A percentile compares a stretch with the other conserved stretches of the same genome.
These are phyloP conservation scores for Pseudoscleropodium purum DNA, from an alignment of 225 moss, liverwort and hornwort genomes.

Conservation along the genomic window DNA sequence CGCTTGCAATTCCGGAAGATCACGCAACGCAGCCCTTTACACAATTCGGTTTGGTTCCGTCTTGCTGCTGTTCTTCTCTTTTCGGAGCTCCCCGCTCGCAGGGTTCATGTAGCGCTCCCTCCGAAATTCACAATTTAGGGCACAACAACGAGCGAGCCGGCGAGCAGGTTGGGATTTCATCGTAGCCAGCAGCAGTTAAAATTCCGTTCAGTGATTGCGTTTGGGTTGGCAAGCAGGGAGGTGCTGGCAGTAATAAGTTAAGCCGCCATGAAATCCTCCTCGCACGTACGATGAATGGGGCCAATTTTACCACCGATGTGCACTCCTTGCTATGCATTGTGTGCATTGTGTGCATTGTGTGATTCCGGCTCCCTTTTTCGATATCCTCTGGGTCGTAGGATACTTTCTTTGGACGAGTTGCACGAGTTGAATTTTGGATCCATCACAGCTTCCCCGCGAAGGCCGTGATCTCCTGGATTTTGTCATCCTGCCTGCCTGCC, in stretches of 20 bases:
- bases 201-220: background rate
- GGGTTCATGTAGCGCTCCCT: background rate
- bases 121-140: background rate
- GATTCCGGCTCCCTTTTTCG: background rate
- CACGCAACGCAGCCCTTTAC: background rate
- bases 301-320: background rate
- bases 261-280: background rate
- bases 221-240: background rate
- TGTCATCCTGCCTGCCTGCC: background rate
- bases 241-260: background rate
- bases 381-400: background rate
- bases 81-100: background rate
- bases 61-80: background rate
- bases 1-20: background rate
- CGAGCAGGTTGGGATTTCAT: background rate
- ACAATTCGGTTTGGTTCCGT: background rate
- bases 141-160: background rate
- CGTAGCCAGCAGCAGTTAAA: background rate
- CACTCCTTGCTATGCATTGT: background rate
- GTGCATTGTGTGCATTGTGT: background rate
- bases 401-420: background rate
- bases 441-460: background rate
- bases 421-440: background rate
- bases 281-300: background rate
- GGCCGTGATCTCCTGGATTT: background rate